Evolutionary conservation across 2,329 filamentous ascomycete species (phyloP).

Genomic region (Botrytis sinoallii): DNA sequence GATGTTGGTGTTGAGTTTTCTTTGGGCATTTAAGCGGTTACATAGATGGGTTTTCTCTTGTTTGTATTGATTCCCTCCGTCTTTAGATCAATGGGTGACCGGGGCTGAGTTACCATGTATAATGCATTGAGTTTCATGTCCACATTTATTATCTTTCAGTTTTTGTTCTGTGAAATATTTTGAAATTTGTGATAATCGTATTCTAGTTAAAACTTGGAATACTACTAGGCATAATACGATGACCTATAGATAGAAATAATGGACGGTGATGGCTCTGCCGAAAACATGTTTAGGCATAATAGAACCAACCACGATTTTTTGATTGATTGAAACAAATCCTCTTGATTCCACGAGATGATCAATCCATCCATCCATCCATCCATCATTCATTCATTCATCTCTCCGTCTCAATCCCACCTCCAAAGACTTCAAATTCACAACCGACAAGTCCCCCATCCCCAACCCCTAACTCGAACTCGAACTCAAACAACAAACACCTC

Average conservation of each 20-base stretch:
- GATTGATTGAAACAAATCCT: neutral
- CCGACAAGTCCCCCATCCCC: neutral
- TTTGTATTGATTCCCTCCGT: constrained; percentile 37
- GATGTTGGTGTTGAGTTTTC: constrained; percentile 96
- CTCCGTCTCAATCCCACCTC: neutral
- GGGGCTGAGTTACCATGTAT: constrained; percentile 34
- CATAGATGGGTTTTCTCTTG: constrained; percentile 28
- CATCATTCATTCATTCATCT: neutral
- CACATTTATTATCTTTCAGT: neutral
- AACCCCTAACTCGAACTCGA: neutral
- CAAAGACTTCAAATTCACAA: neutral
- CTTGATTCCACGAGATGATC: neutral
- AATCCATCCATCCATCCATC: neutral
- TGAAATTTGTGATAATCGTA: neutral
- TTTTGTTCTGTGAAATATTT: neutral
- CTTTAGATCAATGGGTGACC: constrained; percentile 28
- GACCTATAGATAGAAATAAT: neutral
- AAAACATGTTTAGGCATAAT: neutral
- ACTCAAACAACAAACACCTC: neutral
- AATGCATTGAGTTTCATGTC: constrained; percentile 28
- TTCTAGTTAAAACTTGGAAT: neutral
- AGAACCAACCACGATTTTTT: neutral
- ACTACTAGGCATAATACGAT: neutral
- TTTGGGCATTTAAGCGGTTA: constrained; percentile 70
- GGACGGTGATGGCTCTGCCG: neutral